Percentiles rank a stretch among this genome's conserved stretches.
These are phyloP conservation scores for Rosa multiflora DNA, from an alignment of 306 rosid genomes.

Conservation along the genomic window DNA sequence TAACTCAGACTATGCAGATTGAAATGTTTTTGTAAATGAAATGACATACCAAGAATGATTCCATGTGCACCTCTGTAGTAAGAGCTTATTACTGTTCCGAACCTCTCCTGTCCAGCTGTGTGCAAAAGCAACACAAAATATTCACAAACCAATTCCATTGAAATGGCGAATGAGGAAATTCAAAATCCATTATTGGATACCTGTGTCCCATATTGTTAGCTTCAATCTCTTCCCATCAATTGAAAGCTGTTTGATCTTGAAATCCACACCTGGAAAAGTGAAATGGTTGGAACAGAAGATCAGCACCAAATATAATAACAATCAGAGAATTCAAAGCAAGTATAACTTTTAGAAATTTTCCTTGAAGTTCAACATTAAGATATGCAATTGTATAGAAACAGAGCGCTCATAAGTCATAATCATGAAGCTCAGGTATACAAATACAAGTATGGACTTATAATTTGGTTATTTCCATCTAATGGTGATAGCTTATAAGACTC, in stretches of 20 bases:
- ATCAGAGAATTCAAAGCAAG: neutral
- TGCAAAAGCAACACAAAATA: slow-evolving; percentile 8
- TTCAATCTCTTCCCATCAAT: slow-evolving; percentile 77
- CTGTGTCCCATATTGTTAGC: slow-evolving; percentile 99
- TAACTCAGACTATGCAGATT: neutral
- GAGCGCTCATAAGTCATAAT: neutral
- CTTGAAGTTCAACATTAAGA: neutral
- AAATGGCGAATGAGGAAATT: slow-evolving; percentile 11
- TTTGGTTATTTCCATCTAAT: neutral
- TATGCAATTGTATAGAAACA: neutral
- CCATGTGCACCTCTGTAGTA: slow-evolving; percentile 98
- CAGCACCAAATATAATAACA: slow-evolving; percentile 12
- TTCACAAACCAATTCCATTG: slow-evolving; percentile 3
- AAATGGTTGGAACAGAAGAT: slow-evolving; percentile 25
- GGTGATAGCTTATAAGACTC: neutral
- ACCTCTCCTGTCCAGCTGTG: slow-evolving; percentile 98
- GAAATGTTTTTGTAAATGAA: neutral
- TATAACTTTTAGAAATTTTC: neutral
- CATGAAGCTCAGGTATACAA: neutral
- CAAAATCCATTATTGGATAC: slow-evolving; percentile 31
- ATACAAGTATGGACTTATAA: neutral
- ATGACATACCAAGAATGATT: slow-evolving; percentile 76
- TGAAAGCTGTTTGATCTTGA: slow-evolving; percentile 80
- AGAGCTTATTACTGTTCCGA: slow-evolving; percentile 85
- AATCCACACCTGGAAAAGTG: slow-evolving; percentile 77